phyloP scores from a whole-genome alignment of 2,329 filamentous ascomycete genomes.

The Orbilia quercus region DNA sequence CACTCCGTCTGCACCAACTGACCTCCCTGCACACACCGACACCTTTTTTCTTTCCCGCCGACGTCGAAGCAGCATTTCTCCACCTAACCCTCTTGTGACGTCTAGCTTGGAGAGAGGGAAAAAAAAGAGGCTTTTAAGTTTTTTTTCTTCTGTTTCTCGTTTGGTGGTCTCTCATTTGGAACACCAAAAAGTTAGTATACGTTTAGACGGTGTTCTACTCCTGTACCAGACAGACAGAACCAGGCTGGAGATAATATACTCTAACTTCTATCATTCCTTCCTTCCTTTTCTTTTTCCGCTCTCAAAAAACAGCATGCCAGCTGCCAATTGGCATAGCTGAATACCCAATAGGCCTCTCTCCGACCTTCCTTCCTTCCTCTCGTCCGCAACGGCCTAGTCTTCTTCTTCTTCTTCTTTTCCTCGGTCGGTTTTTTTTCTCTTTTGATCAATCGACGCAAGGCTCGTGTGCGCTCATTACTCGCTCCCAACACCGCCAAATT shows the following conservation, averaged over 20 bases:
- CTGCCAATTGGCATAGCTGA: slow-evolving; percentile 21
- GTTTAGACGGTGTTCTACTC: too few relatives aligned
- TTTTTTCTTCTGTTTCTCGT: slow-evolving; percentile 11
- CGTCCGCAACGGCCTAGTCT: slow-evolving; percentile 34
- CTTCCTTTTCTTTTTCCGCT: slow-evolving; percentile 2
- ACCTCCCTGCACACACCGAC: slow-evolving; percentile 24
- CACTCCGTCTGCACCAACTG: background rate
- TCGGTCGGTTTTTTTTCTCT: slow-evolving; percentile 39
- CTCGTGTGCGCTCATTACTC: slow-evolving; percentile 46
- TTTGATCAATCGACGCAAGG: slow-evolving; percentile 32
- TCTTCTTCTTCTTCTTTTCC: slow-evolving; percentile 8
- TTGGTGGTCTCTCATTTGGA: slow-evolving; percentile 11
- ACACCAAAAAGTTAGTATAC: slow-evolving; percentile 17
- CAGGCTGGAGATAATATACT: too few relatives aligned
- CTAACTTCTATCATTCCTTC: slow-evolving; percentile 4
- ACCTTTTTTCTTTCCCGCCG: slow-evolving; percentile 25
- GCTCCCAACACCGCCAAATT: slow-evolving; percentile 20
- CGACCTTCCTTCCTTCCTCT: slow-evolving; percentile 14
- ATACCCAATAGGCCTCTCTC: background rate
- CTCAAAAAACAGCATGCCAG: slow-evolving; percentile 17
- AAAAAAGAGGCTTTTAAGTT: slow-evolving; percentile 8
- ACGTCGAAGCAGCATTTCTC: slow-evolving; percentile 31
- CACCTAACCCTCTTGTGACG: slow-evolving; percentile 38
- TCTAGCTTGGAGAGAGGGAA: too few relatives aligned
- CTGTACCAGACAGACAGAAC: too few relatives aligned